Conservation (phyloP, 306 rosid genomes). For the Oxytropis ochrocephala region DNA sequence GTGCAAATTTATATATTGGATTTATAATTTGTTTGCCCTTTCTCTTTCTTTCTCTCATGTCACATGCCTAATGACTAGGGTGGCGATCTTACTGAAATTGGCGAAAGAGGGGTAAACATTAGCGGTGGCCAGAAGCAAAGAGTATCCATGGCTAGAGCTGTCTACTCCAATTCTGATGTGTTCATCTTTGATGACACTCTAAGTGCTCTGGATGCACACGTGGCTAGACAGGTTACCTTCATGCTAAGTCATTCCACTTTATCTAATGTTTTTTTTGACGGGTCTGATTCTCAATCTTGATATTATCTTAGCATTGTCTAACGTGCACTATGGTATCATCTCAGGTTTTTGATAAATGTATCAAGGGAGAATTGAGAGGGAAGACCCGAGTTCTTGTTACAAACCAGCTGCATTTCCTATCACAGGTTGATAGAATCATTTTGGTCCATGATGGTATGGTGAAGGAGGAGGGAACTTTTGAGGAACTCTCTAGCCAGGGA, state of each 20-base stretch:
- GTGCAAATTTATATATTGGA: neutral
- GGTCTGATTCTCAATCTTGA: neutral
- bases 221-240: slow-evolving; percentile 72
- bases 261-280: neutral
- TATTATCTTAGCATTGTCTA: slow-evolving; percentile 14
- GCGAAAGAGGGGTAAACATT: slow-evolving; percentile 95
- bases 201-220: slow-evolving; percentile 96
- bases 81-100: slow-evolving; percentile 87
- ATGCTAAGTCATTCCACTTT: slow-evolving; percentile 1
- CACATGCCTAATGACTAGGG: slow-evolving; percentile 45
- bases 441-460: slow-evolving; percentile 66
- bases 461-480: slow-evolving; percentile 86
- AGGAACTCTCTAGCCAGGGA: slow-evolving; percentile 69
- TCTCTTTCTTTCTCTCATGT: slow-evolving; percentile 9
- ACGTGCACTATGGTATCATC: neutral
- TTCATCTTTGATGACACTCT: slow-evolving; percentile 88
- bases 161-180: slow-evolving; percentile 80
- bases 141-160: slow-evolving; percentile 94
- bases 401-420: slow-evolving; percentile 93
- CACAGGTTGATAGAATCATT: slow-evolving; percentile 77
- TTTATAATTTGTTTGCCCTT: slow-evolving; percentile 3
- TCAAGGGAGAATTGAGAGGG: slow-evolving; percentile 79
- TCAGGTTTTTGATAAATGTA: slow-evolving; percentile 79
- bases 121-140: slow-evolving; percentile 99
- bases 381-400: slow-evolving; percentile 95